Evolutionary conservation across 257 asterid genomes (phyloP).

Genomic region (Plantago major): DNA sequence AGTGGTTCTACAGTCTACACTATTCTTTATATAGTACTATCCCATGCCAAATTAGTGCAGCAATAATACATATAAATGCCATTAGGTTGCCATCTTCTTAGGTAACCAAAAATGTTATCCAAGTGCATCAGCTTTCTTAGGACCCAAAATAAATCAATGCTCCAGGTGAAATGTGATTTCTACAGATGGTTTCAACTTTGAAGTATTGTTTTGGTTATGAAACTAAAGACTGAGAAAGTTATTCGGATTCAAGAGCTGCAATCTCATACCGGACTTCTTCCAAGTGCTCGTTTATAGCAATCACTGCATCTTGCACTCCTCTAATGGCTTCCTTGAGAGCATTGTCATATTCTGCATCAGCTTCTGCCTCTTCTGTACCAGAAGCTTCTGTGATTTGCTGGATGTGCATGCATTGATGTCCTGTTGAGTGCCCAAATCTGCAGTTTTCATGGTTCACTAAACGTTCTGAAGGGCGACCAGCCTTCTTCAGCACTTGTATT

Average conservation of each 20-base stretch:
- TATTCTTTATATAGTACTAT: too few species aligned
- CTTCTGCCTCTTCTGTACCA: slow-evolving; percentile 98
- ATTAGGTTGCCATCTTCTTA: too few species aligned
- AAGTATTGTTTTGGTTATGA: not conserved
- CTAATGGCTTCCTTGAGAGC: slow-evolving; percentile 83
- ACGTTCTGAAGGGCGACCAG: slow-evolving; percentile 92
- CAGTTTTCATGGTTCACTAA: slow-evolving; percentile 86
- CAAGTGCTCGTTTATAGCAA: slow-evolving; percentile 69
- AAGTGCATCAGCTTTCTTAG: too few species aligned
- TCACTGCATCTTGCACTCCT: slow-evolving; percentile 77
- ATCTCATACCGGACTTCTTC: slow-evolving; percentile 97
- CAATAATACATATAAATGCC: too few species aligned
- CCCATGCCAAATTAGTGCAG: too few species aligned
- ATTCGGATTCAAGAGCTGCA: slow-evolving; percentile 61
- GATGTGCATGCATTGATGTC: slow-evolving; percentile 83
- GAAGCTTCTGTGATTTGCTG: slow-evolving; percentile 89
- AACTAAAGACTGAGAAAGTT: slow-evolving; percentile 14
- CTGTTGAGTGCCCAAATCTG: slow-evolving; percentile 50
- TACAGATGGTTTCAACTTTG: too few species aligned
- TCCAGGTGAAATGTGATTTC: not conserved
- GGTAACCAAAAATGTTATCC: too few species aligned
- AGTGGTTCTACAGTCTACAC: too few species aligned
- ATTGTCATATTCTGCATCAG: slow-evolving; percentile 76
- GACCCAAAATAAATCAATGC: not conserved
- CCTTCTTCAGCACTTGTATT: slow-evolving; percentile 86